Conservation (phyloP, 2,329 filamentous ascomycete species). For the Fusarium subglutinans region DNA sequence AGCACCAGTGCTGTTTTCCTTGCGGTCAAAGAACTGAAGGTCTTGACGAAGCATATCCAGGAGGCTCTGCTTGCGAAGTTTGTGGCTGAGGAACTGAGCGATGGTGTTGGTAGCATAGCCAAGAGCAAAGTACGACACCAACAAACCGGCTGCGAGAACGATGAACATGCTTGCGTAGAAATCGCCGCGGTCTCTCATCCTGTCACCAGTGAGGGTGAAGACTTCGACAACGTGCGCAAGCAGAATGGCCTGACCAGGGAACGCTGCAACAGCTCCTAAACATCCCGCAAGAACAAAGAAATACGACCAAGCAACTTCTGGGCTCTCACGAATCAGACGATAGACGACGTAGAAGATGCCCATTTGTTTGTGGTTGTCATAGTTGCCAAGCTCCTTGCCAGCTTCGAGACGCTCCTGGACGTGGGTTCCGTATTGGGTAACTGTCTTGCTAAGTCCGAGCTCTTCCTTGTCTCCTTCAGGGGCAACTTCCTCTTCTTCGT, state of each 20-base stretch:
- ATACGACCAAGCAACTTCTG: slow-evolving; percentile 49
- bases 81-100: slow-evolving; percentile 43
- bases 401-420: slow-evolving; percentile 45
- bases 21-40: slow-evolving; percentile 54
- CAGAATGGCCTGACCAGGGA: slow-evolving; percentile 56
- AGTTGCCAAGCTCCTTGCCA: slow-evolving; percentile 50
- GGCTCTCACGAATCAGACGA: slow-evolving; percentile 50
- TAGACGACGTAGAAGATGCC: slow-evolving; percentile 45
- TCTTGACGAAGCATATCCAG: slow-evolving; percentile 51
- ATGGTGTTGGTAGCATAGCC: slow-evolving; percentile 49
- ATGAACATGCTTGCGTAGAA: slow-evolving; percentile 67
- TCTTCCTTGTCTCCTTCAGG: slow-evolving; percentile 31
- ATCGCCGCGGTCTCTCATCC: slow-evolving; percentile 53
- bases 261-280: slow-evolving; percentile 48
- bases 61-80: slow-evolving; percentile 41
- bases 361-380: slow-evolving; percentile 46
- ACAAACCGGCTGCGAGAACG: slow-evolving; percentile 56
- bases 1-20: slow-evolving; percentile 52
- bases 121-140: slow-evolving; percentile 55
- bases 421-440: slow-evolving; percentile 46
- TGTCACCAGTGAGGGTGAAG: slow-evolving; percentile 48
- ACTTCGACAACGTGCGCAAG: slow-evolving; percentile 54
- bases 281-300: slow-evolving; percentile 46
- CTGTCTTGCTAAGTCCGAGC: slow-evolving; percentile 38
- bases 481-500: slow-evolving; percentile 39